A percentile compares a stretch with the other conserved stretches of the same genome.
These are phyloP conservation scores for Pseudogymnoascus sp. DNA, from an alignment of 2,329 filamentous ascomycete species.

Conservation along the genomic window DNA sequence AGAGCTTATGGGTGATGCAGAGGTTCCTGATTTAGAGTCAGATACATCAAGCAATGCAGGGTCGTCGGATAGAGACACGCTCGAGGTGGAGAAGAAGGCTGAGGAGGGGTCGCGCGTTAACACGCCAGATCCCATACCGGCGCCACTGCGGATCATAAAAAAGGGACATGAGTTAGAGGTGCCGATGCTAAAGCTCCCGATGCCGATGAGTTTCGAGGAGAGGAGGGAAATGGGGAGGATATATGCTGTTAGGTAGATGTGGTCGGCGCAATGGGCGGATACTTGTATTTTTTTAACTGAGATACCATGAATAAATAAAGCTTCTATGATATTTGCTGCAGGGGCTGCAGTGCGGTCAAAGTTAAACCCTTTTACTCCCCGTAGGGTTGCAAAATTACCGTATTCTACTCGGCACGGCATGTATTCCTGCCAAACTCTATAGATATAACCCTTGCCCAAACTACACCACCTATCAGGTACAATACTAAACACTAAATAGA, in stretches of 20 bases:
- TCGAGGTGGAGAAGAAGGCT: neutral
- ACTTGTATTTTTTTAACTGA: neutral
- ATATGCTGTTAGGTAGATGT: neutral
- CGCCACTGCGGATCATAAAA: neutral
- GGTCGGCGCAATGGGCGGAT: neutral
- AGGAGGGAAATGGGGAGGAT: neutral
- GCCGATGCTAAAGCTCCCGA: neutral
- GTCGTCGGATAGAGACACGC: neutral
- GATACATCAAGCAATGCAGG: neutral
- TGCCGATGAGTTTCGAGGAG: slow-evolving; percentile 1
- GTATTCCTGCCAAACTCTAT: too few relatives aligned
- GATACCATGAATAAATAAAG: neutral
- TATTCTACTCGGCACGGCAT: too few relatives aligned
- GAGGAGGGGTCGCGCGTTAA: neutral
- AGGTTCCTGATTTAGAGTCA: neutral
- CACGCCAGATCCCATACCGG: neutral
- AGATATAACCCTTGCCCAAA: too few relatives aligned
- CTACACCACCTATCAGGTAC: too few relatives aligned
- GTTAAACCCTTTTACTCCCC: too few relatives aligned
- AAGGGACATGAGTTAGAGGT: neutral
- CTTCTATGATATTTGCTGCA: neutral
- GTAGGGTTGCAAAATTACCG: too few relatives aligned
- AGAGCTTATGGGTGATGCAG: neutral
- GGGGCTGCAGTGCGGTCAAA: neutral
- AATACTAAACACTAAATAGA: neutral